Evolutionary conservation across 1,139 yeast genomes (phyloP), one percentile per base, ranked within the genome.

Genomic region (Fermentozyma sake): DNA sequence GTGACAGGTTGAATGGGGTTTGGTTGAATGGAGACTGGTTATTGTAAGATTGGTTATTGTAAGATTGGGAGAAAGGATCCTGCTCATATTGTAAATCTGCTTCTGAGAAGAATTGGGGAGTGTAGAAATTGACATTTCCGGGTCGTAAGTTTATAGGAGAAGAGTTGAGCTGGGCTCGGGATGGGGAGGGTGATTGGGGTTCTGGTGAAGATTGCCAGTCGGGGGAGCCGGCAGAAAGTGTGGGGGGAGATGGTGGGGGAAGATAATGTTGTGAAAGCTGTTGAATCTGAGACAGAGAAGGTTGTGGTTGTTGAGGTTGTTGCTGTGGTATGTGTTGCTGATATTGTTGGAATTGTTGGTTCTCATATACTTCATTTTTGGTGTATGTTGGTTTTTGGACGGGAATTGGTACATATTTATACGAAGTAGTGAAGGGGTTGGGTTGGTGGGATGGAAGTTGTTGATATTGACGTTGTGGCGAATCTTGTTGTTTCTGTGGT

Each of bases 161-260:
- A 1, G 52, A 42, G 26, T 44, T 45, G 6, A 22, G 13, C n/a
- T 25, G 23, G 3, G 27, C 28, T 19, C 38, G 30, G 18, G 31
- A 23, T 12, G 50, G 41, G 11, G 66, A 52, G 7, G 67, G 63
- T 10, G 68, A 55, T 38, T 43, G 53, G 16, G 70, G 70, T 31
- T 66, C 71, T 3, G 72, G 70, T 1, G 68, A 61, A 1, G 62
- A 56, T 20, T 59, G 57, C 51, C 56, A 54, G 16, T 59, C 65
- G 2, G 67, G 66, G 1, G 65, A 58, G 2, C 55, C 64, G 27
- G 55, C 44, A 4, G 58, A 46, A 27, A 59, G 48, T 5, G 65
- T 52, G 13, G 74, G 72, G 5, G 74, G 65, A 4, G 65, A 46
- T 2, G 66, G 66, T 4, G 72, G 72, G 8, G 71, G 71, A 29